These are phyloP conservation scores for Saturnispora sekii DNA, from an alignment of 805 yeast species.

Conservation along the genomic window DNA sequence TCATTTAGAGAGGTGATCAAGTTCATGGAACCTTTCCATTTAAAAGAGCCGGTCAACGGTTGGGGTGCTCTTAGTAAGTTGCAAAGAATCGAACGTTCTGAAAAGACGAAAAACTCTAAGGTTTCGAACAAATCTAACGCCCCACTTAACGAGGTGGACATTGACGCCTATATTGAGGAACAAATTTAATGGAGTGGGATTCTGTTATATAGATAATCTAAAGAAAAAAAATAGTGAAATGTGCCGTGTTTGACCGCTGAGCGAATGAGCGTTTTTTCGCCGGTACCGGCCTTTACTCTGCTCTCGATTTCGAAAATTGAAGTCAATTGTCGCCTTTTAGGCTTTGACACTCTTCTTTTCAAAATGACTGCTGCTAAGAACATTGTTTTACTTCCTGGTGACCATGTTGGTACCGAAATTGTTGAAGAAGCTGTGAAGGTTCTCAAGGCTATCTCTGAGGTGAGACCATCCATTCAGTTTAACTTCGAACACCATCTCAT, in stretches of 20 bases:
- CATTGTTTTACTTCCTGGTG: constrained; percentile 89
- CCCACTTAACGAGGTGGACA: constrained; percentile 60
- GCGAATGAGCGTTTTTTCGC: not conserved
- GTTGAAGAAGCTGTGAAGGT: constrained; percentile 89
- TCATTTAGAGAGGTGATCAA: constrained; percentile 48
- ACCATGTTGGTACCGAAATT: constrained; percentile 92
- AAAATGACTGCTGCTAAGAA: constrained; percentile 37
- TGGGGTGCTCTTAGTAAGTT: constrained; percentile 66
- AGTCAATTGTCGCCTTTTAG: not conserved
- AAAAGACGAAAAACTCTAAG: constrained; percentile 37
- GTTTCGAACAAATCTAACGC: constrained; percentile 55
- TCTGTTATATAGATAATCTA: constrained; percentile 25
- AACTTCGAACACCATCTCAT: constrained; percentile 76
- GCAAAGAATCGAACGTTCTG: constrained; percentile 49
- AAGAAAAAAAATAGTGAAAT: not conserved
- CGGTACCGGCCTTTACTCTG: no score
- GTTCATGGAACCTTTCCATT: constrained; percentile 62
- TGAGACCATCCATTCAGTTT: constrained; percentile 49
- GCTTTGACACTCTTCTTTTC: not conserved
- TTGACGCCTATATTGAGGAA: constrained; percentile 56
- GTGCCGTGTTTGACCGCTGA: no score
- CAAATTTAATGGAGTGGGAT: constrained; percentile 30
- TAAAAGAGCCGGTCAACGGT: constrained; percentile 63
- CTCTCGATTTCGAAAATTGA: no score
- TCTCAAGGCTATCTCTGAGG: constrained; percentile 62